Evolutionary conservation across 2,329 filamentous ascomycete species (phyloP).

Genomic region (Fusarium sterilihyphosum): DNA sequence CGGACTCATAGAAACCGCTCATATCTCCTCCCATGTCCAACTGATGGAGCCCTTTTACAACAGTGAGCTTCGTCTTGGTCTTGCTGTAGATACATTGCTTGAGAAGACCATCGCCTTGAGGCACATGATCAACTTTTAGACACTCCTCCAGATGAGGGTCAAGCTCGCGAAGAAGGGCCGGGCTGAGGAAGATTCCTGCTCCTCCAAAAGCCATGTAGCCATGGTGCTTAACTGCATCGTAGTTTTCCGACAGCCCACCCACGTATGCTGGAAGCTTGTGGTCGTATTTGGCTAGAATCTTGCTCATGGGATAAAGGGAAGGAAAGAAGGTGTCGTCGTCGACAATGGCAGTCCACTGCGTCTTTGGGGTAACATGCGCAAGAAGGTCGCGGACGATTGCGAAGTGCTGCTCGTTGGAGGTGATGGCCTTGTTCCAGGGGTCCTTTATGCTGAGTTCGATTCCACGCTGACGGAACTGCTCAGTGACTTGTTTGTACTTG

Average conservation of each 20-base stretch:
- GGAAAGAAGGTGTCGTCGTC: conserved; percentile 74
- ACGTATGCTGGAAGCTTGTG: conserved; percentile 61
- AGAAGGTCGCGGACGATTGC: conserved; percentile 63
- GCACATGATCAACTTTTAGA: conserved; percentile 46
- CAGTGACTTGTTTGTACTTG: conserved; percentile 44
- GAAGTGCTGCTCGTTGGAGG: conserved; percentile 66
- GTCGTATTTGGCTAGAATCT: conserved; percentile 60
- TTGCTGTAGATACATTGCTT: conserved; percentile 66
- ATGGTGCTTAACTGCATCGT: conserved; percentile 59
- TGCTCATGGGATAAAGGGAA: conserved; percentile 60
- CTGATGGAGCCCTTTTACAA: conserved; percentile 66
- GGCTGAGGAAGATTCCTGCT: conserved; percentile 67
- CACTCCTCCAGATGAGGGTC: conserved; percentile 60
- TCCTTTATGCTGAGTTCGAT: conserved; percentile 49
- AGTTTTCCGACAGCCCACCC: conserved; percentile 67
- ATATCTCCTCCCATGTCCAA: conserved; percentile 65
- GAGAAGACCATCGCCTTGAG: conserved; percentile 64
- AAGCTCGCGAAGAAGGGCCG: conserved; percentile 60
- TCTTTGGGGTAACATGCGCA: conserved; percentile 53
- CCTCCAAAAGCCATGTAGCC: conserved; percentile 71
- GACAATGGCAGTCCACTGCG: conserved; percentile 65
- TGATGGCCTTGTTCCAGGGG: conserved; percentile 48
- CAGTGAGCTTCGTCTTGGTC: conserved; percentile 63
- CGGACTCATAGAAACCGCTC: conserved; percentile 69
- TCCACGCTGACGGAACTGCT: conserved; percentile 42